phyloP scores from a whole-genome alignment of 129 eudicot genomes.

The Dittrichia graveolens region DNA sequence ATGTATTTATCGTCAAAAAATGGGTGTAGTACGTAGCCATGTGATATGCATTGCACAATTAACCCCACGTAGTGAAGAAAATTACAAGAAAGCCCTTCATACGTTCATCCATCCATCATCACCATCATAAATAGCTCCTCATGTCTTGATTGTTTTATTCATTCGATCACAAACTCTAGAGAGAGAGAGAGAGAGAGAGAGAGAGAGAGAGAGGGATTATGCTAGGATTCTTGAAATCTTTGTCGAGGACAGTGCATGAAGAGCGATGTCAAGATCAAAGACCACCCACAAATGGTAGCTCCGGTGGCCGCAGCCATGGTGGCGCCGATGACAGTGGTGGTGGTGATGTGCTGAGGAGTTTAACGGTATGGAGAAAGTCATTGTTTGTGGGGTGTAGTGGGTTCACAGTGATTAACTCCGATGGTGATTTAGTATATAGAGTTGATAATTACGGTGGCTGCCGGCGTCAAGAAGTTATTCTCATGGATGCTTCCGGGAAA shows the following conservation, averaged over 20 bases:
- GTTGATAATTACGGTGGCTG: conserved; percentile 74
- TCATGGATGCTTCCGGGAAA: conserved; percentile 76
- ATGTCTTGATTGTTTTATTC: neutral
- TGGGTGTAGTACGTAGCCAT: conserved; percentile 11
- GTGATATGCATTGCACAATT: conserved; percentile 18
- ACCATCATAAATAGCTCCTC: conserved; percentile 36
- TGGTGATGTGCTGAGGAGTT: conserved; percentile 25
- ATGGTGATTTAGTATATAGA: conserved; percentile 65
- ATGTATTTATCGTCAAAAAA: conserved; percentile 27
- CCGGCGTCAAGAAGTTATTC: conserved; percentile 44
- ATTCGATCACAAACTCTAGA: conserved; percentile 15
- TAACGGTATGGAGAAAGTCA: conserved; percentile 93
- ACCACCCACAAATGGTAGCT: conserved; percentile 19
- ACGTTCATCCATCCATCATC: conserved; percentile 12
- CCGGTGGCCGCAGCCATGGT: neutral
- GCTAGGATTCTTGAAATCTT: conserved; percentile 50
- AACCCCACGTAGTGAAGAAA: conserved; percentile 13
- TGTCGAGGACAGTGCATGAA: conserved; percentile 59
- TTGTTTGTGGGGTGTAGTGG: conserved; percentile 71
- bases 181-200: neutral
- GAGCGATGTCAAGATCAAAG: conserved; percentile 24
- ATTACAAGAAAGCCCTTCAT: conserved; percentile 31
- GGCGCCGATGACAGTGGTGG: neutral
- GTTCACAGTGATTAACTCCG: conserved; percentile 77
- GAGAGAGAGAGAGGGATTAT: conserved; percentile 1